phyloP scores from a whole-genome alignment of 441 rosid genomes.

The Breynia disticha region DNA sequence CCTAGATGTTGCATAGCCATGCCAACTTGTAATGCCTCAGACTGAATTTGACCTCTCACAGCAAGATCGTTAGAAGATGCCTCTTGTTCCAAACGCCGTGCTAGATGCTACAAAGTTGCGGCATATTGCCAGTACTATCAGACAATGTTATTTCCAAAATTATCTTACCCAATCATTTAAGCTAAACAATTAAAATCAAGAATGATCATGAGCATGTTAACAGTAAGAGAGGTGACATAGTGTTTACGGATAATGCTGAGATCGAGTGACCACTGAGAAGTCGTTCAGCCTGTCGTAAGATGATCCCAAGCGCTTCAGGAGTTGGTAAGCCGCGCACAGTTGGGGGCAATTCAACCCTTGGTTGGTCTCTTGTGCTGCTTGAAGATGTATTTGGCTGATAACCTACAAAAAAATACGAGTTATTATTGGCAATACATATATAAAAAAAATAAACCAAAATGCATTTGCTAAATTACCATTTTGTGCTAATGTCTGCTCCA shows the following conservation, averaged over 20 bases:
- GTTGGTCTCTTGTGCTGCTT: constrained; percentile 25
- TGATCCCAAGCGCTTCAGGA: constrained; percentile 54
- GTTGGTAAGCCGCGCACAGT: constrained; percentile 48
- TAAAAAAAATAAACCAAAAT: constrained; percentile 9
- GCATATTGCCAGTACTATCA: constrained; percentile 44
- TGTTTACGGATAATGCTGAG: constrained; percentile 58
- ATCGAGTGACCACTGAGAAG: constrained; percentile 50
- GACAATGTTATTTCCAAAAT: constrained; percentile 18
- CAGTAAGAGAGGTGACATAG: neutral
- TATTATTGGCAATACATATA: constrained; percentile 16
- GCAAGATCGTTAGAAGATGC: constrained; percentile 59
- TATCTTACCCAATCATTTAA: too few relatives aligned
- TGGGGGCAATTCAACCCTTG: constrained; percentile 44
- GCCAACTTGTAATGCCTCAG: constrained; percentile 67
- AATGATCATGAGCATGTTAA: too few relatives aligned
- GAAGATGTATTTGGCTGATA: constrained; percentile 39
- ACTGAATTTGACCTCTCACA: constrained; percentile 63
- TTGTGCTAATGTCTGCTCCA: constrained; percentile 67
- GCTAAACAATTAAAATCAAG: too few relatives aligned
- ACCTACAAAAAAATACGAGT: constrained; percentile 39
- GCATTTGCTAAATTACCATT: constrained; percentile 39
- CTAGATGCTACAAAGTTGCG: constrained; percentile 74
- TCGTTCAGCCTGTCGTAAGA: constrained; percentile 57
- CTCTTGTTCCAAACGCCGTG: constrained; percentile 74
- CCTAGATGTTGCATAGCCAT: constrained; percentile 86